Conservation (phyloP, 768 basidiomycete genomes). For the Grammothele lineata region DNA sequence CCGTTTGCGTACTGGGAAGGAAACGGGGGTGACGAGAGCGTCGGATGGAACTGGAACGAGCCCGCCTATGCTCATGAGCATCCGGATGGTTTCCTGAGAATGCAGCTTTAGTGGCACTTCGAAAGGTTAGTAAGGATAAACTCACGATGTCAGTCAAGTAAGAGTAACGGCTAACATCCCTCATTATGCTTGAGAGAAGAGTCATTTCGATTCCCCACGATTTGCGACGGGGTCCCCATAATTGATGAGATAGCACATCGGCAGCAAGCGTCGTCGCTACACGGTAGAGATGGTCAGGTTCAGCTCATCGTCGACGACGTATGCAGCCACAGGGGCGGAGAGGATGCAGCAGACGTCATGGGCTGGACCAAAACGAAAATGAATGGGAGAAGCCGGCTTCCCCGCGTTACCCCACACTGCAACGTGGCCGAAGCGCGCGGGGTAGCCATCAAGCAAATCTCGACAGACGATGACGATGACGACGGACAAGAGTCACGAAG, state of each 20-base stretch:
- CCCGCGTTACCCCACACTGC: constrained; percentile 7
- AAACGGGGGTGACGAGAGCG: constrained; percentile 91
- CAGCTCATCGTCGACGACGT: constrained; percentile 7
- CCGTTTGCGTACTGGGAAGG: constrained; percentile 75
- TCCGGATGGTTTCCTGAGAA: constrained; percentile 43
- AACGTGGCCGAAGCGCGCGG: not conserved
- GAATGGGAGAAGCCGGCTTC: not conserved
- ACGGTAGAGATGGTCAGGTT: constrained; percentile 26
- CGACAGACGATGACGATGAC: too few species aligned
- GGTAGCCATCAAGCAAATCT: not conserved
- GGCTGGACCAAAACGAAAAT: not conserved
- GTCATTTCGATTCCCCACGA: constrained; percentile 97
- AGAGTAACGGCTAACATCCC: constrained; percentile 77
- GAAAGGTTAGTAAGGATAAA: constrained; percentile 10
- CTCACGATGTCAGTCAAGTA: constrained; percentile 79
- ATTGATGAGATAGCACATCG: constrained; percentile 72
- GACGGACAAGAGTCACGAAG: too few species aligned
- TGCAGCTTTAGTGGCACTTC: not conserved
- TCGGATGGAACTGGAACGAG: constrained; percentile 86
- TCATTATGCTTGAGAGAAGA: constrained; percentile 77
- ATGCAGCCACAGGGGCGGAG: too few species aligned
- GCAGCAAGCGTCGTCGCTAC: constrained; percentile 45
- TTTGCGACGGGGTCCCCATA: constrained; percentile 85
- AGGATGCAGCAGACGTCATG: too few species aligned
- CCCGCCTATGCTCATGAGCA: constrained; percentile 73